A percentile compares a stretch with the other conserved stretches of the same genome.
Evolutionary conservation across 495 filamentous ascomycete genomes (phyloP).

Genomic region (Tricharina praecox): DNA sequence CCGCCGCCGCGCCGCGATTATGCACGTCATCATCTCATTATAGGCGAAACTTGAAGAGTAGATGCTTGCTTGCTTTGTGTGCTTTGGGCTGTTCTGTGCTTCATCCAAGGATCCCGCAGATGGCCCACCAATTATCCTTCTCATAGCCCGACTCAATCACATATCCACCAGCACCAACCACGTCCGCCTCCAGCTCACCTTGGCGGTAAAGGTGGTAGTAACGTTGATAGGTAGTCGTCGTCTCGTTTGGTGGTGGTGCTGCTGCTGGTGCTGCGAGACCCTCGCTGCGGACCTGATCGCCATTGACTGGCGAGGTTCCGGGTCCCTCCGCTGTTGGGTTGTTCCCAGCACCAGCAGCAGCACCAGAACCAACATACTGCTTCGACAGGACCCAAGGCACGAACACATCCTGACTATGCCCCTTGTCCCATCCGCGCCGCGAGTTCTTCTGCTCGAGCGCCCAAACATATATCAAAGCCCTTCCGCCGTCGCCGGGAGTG

Average conservation of each 20-base stretch:
- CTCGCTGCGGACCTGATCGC: no score
- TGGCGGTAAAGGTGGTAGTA: conserved; percentile 90
- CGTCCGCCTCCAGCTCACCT: conserved; percentile 72
- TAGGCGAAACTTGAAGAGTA: no score
- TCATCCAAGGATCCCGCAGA: conserved; percentile 26
- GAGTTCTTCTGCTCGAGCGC: conserved; percentile 82
- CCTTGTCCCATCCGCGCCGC: conserved; percentile 81
- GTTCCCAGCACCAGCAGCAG: no score
- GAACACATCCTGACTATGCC: conserved; percentile 76
- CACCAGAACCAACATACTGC: conserved; percentile 24
- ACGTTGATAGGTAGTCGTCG: conserved; percentile 47
- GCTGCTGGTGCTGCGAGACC: not conserved
- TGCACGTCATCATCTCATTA: no score
- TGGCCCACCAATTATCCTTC: conserved; percentile 96
- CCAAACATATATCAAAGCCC: conserved; percentile 83
- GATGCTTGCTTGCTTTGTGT: no score
- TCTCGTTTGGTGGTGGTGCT: not conserved
- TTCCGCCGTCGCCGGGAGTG: conserved; percentile 35
- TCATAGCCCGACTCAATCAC: conserved; percentile 79
- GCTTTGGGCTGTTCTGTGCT: no score
- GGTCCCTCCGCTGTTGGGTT: no score
- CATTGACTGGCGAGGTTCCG: no score
- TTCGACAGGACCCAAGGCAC: conserved; percentile 73
- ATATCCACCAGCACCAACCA: conserved; percentile 53
- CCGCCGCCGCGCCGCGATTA: no score